A percentile compares a stretch with the other conserved stretches of the same genome.
These are phyloP conservation scores for Ogataea ganodermae DNA, from an alignment of 805 yeast species.

Conservation along the genomic window DNA sequence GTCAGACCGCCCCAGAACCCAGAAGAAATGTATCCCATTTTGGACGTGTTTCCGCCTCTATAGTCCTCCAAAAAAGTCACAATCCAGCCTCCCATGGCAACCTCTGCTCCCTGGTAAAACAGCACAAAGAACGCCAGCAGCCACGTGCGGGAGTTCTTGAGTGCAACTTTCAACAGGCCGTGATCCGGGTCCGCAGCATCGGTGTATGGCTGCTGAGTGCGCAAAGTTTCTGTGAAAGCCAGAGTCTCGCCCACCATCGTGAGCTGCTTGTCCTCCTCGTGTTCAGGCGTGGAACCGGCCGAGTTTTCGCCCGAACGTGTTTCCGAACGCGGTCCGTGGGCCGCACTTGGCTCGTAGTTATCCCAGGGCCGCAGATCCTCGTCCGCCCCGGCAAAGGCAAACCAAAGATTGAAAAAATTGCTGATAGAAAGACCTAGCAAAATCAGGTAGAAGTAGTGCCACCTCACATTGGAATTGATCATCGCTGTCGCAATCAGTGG, in stretches of 20 bases:
- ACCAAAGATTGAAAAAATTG: constrained; percentile 38
- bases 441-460: constrained; percentile 59
- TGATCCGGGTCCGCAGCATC: constrained; percentile 28
- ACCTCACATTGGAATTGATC: constrained; percentile 48
- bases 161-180: constrained; percentile 39
- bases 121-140: constrained; percentile 55
- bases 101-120: constrained; percentile 70
- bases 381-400: constrained; percentile 52
- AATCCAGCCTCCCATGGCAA: constrained; percentile 70
- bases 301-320: background rate
- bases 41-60: constrained; percentile 46
- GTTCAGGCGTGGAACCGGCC: constrained; percentile 5
- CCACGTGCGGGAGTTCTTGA: constrained; percentile 45
- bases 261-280: constrained; percentile 17
- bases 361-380: constrained; percentile 44
- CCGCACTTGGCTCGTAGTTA: constrained; percentile 26
- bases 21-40: constrained; percentile 64
- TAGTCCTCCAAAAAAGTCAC: constrained; percentile 61
- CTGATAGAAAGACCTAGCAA: constrained; percentile 41
- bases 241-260: constrained; percentile 25
- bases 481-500: constrained; percentile 65
- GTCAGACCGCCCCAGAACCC: constrained; percentile 77
- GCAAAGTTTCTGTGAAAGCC: constrained; percentile 19
- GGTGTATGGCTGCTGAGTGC: constrained; percentile 11
- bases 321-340: background rate